A percentile compares a stretch with the other conserved stretches of the same genome.
Evolutionary conservation across 2,329 filamentous ascomycete species (phyloP).

Genomic region (Blumeria graminis): DNA sequence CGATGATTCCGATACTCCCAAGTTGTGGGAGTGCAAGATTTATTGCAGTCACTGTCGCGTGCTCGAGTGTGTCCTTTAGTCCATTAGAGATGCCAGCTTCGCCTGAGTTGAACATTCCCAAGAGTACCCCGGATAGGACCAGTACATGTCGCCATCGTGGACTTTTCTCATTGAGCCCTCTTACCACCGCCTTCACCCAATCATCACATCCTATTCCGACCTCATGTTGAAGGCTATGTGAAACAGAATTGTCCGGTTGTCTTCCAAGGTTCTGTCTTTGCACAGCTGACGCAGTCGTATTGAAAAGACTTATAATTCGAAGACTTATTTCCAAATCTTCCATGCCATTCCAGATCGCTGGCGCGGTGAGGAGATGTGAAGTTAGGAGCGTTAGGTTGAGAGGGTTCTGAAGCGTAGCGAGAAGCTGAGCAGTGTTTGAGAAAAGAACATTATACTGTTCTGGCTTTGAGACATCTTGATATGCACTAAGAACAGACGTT

Average conservation of each 20-base stretch:
- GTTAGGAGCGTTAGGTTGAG: constrained; percentile 33
- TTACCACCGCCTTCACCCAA: constrained; percentile 18
- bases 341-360: constrained; percentile 29
- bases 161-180: constrained; percentile 26
- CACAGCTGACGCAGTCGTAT: constrained; percentile 21
- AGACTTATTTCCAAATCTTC: constrained; percentile 27
- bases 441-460: constrained; percentile 15
- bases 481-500: constrained; percentile 14
- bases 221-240: constrained; percentile 14
- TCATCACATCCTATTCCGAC: constrained; percentile 23
- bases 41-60: constrained; percentile 32
- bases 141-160: constrained; percentile 45
- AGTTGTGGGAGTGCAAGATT: constrained; percentile 34
- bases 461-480: constrained; percentile 11
- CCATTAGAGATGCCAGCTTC: constrained; percentile 27
- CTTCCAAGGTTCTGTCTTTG: constrained; percentile 15
- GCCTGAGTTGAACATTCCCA: constrained; percentile 32
- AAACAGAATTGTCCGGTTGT: constrained; percentile 9
- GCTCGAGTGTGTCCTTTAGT: constrained; percentile 31
- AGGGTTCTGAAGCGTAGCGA: constrained; percentile 32
- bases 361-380: constrained; percentile 30
- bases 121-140: constrained; percentile 35
- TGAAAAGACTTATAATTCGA: constrained; percentile 30
- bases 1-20: constrained; percentile 23
- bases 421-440: constrained; percentile 27